Evolutionary conservation across 1,284 basidiomycete species (phyloP).

Genomic region (Cystobasidium sp.): DNA sequence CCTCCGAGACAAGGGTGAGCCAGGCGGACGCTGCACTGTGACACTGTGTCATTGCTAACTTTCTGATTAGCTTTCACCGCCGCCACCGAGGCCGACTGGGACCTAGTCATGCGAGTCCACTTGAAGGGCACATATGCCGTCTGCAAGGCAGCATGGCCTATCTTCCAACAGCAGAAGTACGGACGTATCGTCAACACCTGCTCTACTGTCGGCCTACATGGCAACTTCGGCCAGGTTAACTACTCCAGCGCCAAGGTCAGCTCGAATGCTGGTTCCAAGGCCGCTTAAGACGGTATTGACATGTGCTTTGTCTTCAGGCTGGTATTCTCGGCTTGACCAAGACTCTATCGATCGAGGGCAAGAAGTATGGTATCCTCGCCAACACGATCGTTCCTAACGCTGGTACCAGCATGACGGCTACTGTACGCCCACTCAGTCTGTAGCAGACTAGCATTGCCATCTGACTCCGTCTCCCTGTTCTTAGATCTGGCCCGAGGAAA

Average conservation of each 20-base stretch:
- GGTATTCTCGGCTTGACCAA: constrained; percentile 88
- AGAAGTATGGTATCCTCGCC: constrained; percentile 84
- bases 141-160: constrained; percentile 92
- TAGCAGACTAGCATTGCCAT: constrained; percentile 11
- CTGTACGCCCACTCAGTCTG: constrained; percentile 52
- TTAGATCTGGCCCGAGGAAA: constrained; percentile 75
- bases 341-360: constrained; percentile 88
- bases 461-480: constrained; percentile 52
- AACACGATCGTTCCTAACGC: constrained; percentile 64
- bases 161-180: constrained; percentile 96
- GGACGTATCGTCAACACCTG: constrained; percentile 94
- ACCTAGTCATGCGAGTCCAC: constrained; percentile 86
- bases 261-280: background rate
- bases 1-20: constrained; percentile 63
- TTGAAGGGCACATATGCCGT: constrained; percentile 66
- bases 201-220: constrained; percentile 82
- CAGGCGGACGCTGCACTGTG: constrained; percentile 61
- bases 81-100: constrained; percentile 93
- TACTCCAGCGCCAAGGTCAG: constrained; percentile 81
- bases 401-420: constrained; percentile 72
- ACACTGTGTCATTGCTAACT: constrained; percentile 53
- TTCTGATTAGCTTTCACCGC: constrained; percentile 67
- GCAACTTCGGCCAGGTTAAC: constrained; percentile 87
- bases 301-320: constrained; percentile 58
- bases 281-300: background rate